phyloP scores from a whole-genome alignment of 169 alveolate genomes.

The Plasmodium gallinaceum region DNA sequence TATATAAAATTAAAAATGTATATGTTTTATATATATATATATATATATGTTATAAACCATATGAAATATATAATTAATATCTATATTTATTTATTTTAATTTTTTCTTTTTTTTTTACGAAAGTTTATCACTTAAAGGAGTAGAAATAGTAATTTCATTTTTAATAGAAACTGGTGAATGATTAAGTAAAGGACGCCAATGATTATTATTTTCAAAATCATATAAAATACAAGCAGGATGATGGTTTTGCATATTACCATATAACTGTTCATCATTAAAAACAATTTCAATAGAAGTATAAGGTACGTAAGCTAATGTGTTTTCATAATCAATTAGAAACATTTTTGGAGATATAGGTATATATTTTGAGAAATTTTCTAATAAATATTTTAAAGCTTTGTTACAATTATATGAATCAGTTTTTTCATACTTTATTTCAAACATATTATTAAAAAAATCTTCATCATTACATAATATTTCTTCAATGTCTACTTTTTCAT shows the following conservation, averaged over 20 bases:
- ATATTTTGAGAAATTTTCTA: constrained; percentile 77
- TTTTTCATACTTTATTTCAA: constrained; percentile 76
- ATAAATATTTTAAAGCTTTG: constrained; percentile 76
- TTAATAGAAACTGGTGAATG: constrained; percentile 72
- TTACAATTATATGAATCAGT: constrained; percentile 62
- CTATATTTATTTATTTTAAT: background rate
- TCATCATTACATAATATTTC: constrained; percentile 70
- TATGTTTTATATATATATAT: background rate
- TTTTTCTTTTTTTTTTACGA: constrained; percentile 43
- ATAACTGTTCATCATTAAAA: constrained; percentile 88
- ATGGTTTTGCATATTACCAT: constrained; percentile 91
- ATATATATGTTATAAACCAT: background rate
- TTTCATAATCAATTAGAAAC: constrained; percentile 79
- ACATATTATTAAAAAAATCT: constrained; percentile 57
- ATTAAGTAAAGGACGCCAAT: constrained; percentile 88
- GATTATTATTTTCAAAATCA: constrained; percentile 84
- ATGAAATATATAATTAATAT: background rate
- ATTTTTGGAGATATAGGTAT: constrained; percentile 82
- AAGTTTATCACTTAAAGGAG: constrained; percentile 61
- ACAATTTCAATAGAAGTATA: constrained; percentile 88
- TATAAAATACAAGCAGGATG: constrained; percentile 90
- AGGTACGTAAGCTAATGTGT: constrained; percentile 86
- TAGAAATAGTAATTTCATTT: constrained; percentile 74
- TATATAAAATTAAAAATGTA: background rate
- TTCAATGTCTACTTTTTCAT: constrained; percentile 64